phyloP scores from a whole-genome alignment of 1,284 basidiomycete species.

The Rhodotorula sp. region DNA sequence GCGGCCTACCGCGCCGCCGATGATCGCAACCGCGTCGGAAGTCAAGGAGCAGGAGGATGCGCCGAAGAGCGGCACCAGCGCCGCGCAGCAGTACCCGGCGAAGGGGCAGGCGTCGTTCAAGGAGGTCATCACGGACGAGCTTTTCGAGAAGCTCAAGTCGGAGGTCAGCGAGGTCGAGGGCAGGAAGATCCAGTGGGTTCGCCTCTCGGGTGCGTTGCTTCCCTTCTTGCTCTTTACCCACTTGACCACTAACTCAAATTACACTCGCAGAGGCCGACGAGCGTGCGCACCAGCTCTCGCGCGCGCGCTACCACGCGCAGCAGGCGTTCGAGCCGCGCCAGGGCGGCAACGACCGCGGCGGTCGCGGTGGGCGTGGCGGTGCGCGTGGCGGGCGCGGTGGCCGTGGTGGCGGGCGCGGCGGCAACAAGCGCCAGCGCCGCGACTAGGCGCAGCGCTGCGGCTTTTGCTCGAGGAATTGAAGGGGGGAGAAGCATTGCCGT shows the following conservation, averaged over 20 bases:
- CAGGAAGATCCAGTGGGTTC: slow-evolving; percentile 50
- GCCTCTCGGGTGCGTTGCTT: slow-evolving; percentile 30
- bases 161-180: slow-evolving; percentile 54
- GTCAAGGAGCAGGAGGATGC: slow-evolving; percentile 45
- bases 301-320: slow-evolving; percentile 60
- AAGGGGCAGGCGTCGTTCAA: slow-evolving; percentile 55
- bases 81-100: slow-evolving; percentile 55
- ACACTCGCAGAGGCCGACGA: slow-evolving; percentile 60
- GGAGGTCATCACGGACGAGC: slow-evolving; percentile 54
- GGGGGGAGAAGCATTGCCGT: neutral
- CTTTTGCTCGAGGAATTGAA: neutral
- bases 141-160: slow-evolving; percentile 53
- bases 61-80: slow-evolving; percentile 52
- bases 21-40: slow-evolving; percentile 26
- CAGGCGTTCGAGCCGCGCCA: slow-evolving; percentile 56
- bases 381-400: slow-evolving; percentile 49
- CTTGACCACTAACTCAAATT: neutral
- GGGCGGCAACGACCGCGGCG: slow-evolving; percentile 44
- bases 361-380: slow-evolving; percentile 39
- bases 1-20: slow-evolving; percentile 38
- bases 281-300: slow-evolving; percentile 74
- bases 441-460: slow-evolving; percentile 13
- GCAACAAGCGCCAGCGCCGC: slow-evolving; percentile 35
- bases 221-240: neutral
- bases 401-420: slow-evolving; percentile 38